Evolutionary conservation across 352 stramenopile genomes (phyloP), one percentile per base, ranked within the genome.

Genomic region (Pythium periplocum): DNA sequence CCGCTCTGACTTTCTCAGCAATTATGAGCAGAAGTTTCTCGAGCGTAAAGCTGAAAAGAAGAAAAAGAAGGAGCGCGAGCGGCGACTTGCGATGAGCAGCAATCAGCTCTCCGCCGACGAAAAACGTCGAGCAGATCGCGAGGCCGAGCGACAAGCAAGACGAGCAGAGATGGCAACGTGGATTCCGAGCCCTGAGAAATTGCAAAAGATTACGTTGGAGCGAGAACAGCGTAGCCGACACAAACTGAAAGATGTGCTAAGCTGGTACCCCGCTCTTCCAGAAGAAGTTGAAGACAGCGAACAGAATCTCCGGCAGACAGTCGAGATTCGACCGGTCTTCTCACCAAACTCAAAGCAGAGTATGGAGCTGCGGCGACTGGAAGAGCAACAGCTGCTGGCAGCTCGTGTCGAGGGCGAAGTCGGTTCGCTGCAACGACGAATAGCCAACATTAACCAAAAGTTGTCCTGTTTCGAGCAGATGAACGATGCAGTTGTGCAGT

Each of bases 11-110:
- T 81, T 80, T 32, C 38, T 89, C 1, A 76, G 59, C 43, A 79
- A 48, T 53, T 85, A 69, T 42, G 76, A 86, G 61, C 65, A 78
- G 2, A 79, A 78, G 60, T 85, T 86, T 45, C 62, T 67, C 26
- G 55, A 76, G 17, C 74, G 71, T 10, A 82, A 84, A 45, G 66
- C 66, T 30, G 66, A 74, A 33, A 82, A 83, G 42, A 71, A 77
- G 44, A 78, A 78, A 39, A 75, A 76, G 34, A 42, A 51, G 34
- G 57, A 66, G 45, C 62, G 53, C 11, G 62, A 66, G 45, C 63
- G 73, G 39, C 69, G 78, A 44, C 62, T 68, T 45, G 66, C 63
- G 4, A 64, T 26, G 17, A 26, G 64, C 32, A 56, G 40, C 39
- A 71, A 86, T 48, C 54, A 75, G 42, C 51, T 72, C 45, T 70